phyloP scores from a whole-genome alignment of 2,329 filamentous ascomycete species.

The Paramyrothecium roridum region DNA sequence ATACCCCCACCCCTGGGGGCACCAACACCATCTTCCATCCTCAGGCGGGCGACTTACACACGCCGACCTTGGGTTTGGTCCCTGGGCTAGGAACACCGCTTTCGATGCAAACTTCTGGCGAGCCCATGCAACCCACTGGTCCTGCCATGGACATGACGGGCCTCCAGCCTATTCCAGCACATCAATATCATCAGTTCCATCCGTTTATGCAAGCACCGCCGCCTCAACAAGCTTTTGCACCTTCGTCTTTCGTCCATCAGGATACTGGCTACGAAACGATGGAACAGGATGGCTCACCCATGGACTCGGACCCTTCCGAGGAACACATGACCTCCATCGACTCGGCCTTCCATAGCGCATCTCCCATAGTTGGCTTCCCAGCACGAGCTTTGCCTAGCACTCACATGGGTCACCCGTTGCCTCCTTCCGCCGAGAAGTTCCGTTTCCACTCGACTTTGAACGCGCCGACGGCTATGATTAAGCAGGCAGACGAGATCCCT shows the following conservation, averaged over 20 bases:
- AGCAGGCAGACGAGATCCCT: slow-evolving; percentile 83
- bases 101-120: slow-evolving; percentile 70
- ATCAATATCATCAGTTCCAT: slow-evolving; percentile 65
- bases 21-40: slow-evolving; percentile 78
- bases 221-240: slow-evolving; percentile 62
- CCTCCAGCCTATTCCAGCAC: slow-evolving; percentile 61
- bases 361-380: slow-evolving; percentile 58
- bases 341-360: slow-evolving; percentile 58
- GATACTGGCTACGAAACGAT: slow-evolving; percentile 78
- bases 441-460: slow-evolving; percentile 88
- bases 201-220: slow-evolving; percentile 65
- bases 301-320: slow-evolving; percentile 52
- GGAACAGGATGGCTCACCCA: slow-evolving; percentile 69
- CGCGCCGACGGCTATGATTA: slow-evolving; percentile 95
- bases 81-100: slow-evolving; percentile 79
- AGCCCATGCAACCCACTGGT: slow-evolving; percentile 57
- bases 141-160: slow-evolving; percentile 62
- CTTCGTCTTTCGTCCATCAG: slow-evolving; percentile 76
- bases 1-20: slow-evolving; percentile 81
- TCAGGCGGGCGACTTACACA: slow-evolving; percentile 84
- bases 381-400: slow-evolving; percentile 44
- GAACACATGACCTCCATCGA: slow-evolving; percentile 56
- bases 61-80: slow-evolving; percentile 69
- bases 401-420: slow-evolving; percentile 42
- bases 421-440: slow-evolving; percentile 66